Conservation (phyloP, 805 yeast species). For the Yarrowia sp. region DNA sequence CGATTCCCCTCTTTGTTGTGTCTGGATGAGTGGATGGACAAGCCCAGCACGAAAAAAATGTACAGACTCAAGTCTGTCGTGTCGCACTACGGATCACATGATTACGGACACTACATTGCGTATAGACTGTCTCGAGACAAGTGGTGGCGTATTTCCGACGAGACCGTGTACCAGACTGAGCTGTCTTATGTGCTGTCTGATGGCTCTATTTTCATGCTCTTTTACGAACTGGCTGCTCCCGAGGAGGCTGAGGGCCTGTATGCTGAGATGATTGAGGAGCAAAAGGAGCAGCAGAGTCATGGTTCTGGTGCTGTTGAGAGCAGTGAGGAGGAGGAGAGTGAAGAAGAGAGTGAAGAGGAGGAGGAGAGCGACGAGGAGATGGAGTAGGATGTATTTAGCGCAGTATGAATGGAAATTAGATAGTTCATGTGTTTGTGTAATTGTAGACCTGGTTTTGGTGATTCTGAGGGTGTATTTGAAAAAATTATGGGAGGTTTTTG, state of each 20-base stretch:
- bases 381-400: conserved; percentile 2
- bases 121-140: conserved; percentile 52
- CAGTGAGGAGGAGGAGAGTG: not conserved
- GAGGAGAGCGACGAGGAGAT: conserved; percentile 4
- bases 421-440: too few relatives aligned
- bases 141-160: conserved; percentile 97
- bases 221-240: conserved; percentile 55
- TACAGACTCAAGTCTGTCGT: conserved; percentile 82
- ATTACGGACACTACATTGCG: conserved; percentile 95
- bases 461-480: too few relatives aligned
- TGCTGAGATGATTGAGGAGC: conserved; percentile 10
- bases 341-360: conserved; percentile 8
- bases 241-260: conserved; percentile 17
- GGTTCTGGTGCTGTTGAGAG: conserved; percentile 13
- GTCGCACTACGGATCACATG: conserved; percentile 92
- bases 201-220: conserved; percentile 90
- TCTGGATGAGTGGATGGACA: conserved; percentile 58
- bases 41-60: conserved; percentile 34
- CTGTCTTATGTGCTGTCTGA: conserved; percentile 77
- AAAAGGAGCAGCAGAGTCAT: conserved; percentile 24
- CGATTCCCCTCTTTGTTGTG: conserved; percentile 68
- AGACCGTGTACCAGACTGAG: conserved; percentile 72
- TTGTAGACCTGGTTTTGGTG: too few relatives aligned
- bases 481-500: too few relatives aligned
- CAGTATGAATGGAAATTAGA: not conserved